Evolutionary conservation across 2,329 filamentous ascomycete species (phyloP).

Genomic region (Claviceps capensis): DNA sequence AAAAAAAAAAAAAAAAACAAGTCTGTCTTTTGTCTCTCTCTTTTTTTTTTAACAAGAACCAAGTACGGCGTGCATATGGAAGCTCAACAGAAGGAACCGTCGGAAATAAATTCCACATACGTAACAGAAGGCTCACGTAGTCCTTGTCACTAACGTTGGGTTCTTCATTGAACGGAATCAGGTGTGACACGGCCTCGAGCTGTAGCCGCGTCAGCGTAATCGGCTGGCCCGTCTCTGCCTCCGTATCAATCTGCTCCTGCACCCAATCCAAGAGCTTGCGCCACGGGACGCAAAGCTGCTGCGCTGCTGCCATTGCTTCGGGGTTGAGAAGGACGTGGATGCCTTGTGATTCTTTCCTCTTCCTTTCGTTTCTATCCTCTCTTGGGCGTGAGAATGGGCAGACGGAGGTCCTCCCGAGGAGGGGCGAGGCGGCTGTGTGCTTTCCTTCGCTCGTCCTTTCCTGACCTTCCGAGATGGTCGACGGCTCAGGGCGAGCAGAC

Average conservation of each 20-base stretch:
- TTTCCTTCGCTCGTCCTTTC: no score
- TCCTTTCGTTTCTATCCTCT: not conserved
- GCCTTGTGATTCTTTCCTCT: not conserved
- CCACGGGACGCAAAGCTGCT: constrained; percentile 15
- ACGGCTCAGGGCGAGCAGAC: no score
- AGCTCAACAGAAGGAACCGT: no score
- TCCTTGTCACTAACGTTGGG: constrained; percentile 14
- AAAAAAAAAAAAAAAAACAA: no score
- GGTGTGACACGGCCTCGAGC: constrained; percentile 24
- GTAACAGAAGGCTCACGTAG: constrained; percentile 17
- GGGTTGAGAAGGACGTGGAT: not conserved
- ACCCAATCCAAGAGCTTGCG: constrained; percentile 26
- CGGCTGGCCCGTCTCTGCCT: constrained; percentile 17
- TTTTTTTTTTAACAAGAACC: no score
- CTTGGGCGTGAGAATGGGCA: no score
- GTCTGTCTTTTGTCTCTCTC: no score
- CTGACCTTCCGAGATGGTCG: no score
- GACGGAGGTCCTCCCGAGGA: no score
- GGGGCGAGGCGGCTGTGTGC: no score
- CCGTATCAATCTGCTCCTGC: constrained; percentile 23
- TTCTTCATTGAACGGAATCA: constrained; percentile 21
- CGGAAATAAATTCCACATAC: constrained; percentile 10
- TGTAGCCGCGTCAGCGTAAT: constrained; percentile 25
- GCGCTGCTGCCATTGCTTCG: not conserved
- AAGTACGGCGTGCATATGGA: no score